These are phyloP conservation scores for Rhynchospora breviuscula DNA, from an alignment of 176 grass and related monocot species.

Conservation along the genomic window DNA sequence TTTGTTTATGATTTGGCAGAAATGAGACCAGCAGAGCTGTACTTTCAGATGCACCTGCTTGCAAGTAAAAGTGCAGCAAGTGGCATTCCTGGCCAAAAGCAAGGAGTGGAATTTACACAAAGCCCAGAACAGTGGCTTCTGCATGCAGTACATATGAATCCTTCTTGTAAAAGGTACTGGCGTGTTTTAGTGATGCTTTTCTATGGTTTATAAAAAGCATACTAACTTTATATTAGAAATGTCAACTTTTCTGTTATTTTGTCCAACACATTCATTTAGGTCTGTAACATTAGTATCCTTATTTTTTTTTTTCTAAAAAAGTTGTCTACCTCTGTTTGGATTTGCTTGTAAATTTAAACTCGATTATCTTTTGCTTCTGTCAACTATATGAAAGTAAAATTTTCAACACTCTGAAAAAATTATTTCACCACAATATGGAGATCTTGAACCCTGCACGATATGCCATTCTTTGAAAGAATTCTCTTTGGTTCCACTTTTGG, in stretches of 20 bases:
- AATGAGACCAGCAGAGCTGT: constrained; percentile 65
- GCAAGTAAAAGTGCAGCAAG: constrained; percentile 35
- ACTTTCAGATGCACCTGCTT: constrained; percentile 94
- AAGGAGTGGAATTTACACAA: constrained; percentile 31
- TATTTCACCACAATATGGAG: too few relatives aligned
- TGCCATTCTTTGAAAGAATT: too few relatives aligned
- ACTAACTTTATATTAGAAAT: neutral
- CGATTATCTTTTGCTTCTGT: neutral
- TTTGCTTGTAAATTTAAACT: neutral
- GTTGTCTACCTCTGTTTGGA: neutral
- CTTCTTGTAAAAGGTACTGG: constrained; percentile 81
- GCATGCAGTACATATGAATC: constrained; percentile 73
- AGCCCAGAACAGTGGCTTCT: constrained; percentile 67
- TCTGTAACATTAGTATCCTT: neutral
- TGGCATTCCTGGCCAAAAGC: constrained; percentile 29
- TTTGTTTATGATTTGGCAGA: constrained; percentile 35
- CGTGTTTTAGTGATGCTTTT: constrained; percentile 39
- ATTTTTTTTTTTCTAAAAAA: neutral
- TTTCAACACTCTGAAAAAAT: neutral
- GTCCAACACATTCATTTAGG: neutral
- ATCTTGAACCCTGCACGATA: too few relatives aligned
- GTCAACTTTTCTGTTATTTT: neutral
- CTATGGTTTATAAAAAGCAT: constrained; percentile 17
- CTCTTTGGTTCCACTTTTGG: too few relatives aligned
- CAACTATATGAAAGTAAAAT: neutral